Conservation (phyloP, 2,329 filamentous ascomycete genomes). For the Herpotrichia juniperi region DNA sequence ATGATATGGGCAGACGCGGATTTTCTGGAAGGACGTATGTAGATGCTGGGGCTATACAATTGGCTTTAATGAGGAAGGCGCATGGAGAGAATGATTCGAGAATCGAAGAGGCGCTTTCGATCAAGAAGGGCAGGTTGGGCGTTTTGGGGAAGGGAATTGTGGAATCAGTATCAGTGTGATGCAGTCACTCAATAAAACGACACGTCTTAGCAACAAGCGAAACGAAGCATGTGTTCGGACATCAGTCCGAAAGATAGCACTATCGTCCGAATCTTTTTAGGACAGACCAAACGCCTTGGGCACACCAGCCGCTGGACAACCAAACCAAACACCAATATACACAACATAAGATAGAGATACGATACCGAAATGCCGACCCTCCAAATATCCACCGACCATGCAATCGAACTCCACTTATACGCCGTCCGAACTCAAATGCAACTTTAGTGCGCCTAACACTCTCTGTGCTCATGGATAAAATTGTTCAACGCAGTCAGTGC, state of each 20-base stretch:
- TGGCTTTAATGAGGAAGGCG: conserved; percentile 40
- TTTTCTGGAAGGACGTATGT: conserved; percentile 52
- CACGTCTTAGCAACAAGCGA: neutral
- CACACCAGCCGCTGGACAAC: neutral
- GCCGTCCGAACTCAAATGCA: conserved; percentile 4
- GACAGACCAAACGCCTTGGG: neutral
- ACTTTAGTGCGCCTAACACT: conserved; percentile 19
- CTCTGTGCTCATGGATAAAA: conserved; percentile 44
- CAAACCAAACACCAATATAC: neutral
- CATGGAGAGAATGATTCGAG: conserved; percentile 35
- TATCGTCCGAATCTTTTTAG: neutral
- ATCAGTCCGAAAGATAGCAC: too few species aligned
- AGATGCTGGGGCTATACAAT: conserved; percentile 50
- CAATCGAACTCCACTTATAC: conserved; percentile 8
- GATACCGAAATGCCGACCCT: neutral
- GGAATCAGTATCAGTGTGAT: conserved; percentile 22
- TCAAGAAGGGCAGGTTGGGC: conserved; percentile 40
- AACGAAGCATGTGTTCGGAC: neutral
- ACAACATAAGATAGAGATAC: neutral
- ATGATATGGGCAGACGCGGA: conserved; percentile 49
- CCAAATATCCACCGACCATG: conserved; percentile 6
- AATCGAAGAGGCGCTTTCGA: conserved; percentile 39
- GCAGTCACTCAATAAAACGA: neutral
- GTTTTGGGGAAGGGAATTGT: conserved; percentile 31
- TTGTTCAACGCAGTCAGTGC: conserved; percentile 44